These are phyloP conservation scores for Scutellaria barbata DNA, from an alignment of 257 asterid genomes.

Conservation along the genomic window DNA sequence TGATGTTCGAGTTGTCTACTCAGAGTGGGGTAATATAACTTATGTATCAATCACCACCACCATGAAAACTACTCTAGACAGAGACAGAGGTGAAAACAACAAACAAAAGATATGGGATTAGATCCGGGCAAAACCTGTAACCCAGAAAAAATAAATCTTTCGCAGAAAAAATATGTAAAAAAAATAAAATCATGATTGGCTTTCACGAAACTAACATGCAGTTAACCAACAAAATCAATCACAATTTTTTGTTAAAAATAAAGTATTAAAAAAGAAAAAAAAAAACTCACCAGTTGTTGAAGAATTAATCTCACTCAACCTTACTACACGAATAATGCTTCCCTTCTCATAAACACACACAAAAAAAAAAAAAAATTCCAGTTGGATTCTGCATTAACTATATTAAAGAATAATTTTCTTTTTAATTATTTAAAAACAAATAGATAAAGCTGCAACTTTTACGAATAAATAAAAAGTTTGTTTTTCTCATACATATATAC, in stretches of 20 bases:
- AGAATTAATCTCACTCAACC: constrained; percentile 1
- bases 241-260: background rate
- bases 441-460: background rate
- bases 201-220: constrained; percentile 15
- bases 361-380: no score
- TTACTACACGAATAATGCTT: no score
- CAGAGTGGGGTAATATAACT: background rate
- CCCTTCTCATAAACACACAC: no score
- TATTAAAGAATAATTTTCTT: no score
- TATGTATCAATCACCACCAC: constrained; percentile 25
- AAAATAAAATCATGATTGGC: no score
- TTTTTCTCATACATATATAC: no score
- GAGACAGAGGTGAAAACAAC: background rate
- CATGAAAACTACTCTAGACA: constrained; percentile 15
- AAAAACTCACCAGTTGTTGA: background rate
- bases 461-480: no score
- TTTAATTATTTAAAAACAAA: no score
- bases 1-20: background rate
- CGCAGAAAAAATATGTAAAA: background rate
- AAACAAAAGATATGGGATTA: constrained; percentile 5
- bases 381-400: no score
- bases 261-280: background rate
- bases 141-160: background rate
- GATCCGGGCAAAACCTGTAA: constrained; percentile 15
- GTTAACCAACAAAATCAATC: background rate